A percentile compares a stretch with the other conserved stretches of the same genome.
Conservation (phyloP, 352 stramenopile species). For the Aphanomyces astaci region DNA sequence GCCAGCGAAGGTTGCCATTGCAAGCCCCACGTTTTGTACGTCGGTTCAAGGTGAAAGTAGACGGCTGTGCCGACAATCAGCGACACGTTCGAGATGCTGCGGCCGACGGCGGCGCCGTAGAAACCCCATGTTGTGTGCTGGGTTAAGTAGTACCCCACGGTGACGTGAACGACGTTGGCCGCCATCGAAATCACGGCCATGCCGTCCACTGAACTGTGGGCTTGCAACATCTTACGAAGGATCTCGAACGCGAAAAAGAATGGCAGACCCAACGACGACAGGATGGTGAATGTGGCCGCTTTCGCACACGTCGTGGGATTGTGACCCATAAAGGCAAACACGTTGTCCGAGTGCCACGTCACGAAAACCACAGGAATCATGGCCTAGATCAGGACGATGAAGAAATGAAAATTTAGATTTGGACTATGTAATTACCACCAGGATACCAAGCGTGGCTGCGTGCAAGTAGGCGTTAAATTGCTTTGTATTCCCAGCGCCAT, state of each 20-base stretch:
- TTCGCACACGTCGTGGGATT: constrained; percentile 39
- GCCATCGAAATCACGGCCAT: constrained; percentile 57
- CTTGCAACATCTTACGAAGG: constrained; percentile 78
- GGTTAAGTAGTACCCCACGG: constrained; percentile 72
- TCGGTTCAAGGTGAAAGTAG: constrained; percentile 49
- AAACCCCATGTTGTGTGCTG: constrained; percentile 68
- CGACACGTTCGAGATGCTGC: constrained; percentile 43
- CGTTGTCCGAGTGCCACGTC: constrained; percentile 45
- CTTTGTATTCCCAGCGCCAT: constrained; percentile 50
- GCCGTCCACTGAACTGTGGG: constrained; percentile 76
- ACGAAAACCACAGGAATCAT: constrained; percentile 37
- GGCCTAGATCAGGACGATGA: neutral
- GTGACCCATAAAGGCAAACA: constrained; percentile 39
- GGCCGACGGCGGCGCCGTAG: constrained; percentile 63
- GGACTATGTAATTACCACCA: neutral
- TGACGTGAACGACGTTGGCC: constrained; percentile 66
- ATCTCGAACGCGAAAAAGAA: constrained; percentile 81
- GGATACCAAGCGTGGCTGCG: neutral
- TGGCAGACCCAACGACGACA: constrained; percentile 64
- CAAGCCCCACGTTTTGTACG: constrained; percentile 44
- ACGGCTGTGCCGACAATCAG: constrained; percentile 52
- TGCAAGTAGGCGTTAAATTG: constrained; percentile 48
- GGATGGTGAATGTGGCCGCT: constrained; percentile 49
- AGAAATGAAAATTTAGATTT: neutral
- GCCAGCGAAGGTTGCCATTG: constrained; percentile 50